These are phyloP conservation scores for Gentiana straminea DNA, from an alignment of 257 asterid genomes.

Conservation along the genomic window DNA sequence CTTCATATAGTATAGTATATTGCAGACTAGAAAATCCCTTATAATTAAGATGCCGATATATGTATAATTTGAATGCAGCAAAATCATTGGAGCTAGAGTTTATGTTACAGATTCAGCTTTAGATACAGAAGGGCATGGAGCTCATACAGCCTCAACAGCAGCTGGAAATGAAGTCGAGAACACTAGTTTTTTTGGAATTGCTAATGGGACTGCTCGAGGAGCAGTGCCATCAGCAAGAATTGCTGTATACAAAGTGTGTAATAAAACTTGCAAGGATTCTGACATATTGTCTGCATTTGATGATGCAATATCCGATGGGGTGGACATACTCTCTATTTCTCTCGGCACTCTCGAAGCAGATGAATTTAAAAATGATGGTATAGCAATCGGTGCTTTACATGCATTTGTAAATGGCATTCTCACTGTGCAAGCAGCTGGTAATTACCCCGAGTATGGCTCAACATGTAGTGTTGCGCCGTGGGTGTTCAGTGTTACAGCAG, in stretches of 20 bases:
- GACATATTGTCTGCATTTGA: constrained; percentile 30
- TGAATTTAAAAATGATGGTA: neutral
- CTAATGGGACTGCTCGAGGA: constrained; percentile 29
- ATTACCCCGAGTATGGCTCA: neutral
- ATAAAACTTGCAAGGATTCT: neutral
- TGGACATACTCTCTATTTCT: constrained; percentile 27
- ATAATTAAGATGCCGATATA: no score
- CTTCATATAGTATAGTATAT: no score
- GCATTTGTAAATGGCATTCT: constrained; percentile 24
- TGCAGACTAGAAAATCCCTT: no score
- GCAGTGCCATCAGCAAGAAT: constrained; percentile 33
- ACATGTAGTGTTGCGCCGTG: constrained; percentile 31
- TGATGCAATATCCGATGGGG: constrained; percentile 49
- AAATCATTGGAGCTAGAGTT: constrained; percentile 33
- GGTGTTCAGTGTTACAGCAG: constrained; percentile 31
- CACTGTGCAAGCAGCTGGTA: constrained; percentile 33
- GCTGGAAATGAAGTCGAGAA: constrained; percentile 24
- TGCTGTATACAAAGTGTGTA: constrained; percentile 25
- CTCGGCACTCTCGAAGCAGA: neutral
- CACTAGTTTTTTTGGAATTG: constrained; percentile 22
- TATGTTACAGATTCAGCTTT: constrained; percentile 12
- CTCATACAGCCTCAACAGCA: constrained; percentile 36
- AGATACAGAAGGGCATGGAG: constrained; percentile 26
- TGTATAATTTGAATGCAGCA: constrained; percentile 19
- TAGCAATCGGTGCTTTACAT: constrained; percentile 30